These are phyloP conservation scores for Botrytis elliptica DNA, from an alignment of 2,329 filamentous ascomycete genomes.

Conservation along the genomic window DNA sequence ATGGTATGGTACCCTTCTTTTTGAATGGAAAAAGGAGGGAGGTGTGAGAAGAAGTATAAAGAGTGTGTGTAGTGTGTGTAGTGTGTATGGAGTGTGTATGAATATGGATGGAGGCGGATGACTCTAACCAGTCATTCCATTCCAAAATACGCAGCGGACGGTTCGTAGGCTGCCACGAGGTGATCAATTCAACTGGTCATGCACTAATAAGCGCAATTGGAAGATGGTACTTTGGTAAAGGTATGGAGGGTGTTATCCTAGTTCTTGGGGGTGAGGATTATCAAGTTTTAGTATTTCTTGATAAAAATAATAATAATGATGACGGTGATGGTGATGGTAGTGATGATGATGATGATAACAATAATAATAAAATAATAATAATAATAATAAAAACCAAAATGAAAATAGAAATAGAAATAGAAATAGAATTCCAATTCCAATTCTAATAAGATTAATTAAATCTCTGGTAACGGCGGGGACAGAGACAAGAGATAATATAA, in stretches of 20 bases:
- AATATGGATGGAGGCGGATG: constrained; percentile 18
- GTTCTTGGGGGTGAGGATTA: background rate
- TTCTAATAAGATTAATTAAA: background rate
- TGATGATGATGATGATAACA: fast-evolving
- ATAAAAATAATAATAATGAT: background rate
- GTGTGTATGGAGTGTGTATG: constrained; percentile 6
- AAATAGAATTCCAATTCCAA: background rate
- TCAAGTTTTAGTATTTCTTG: background rate
- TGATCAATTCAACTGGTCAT: constrained; percentile 22
- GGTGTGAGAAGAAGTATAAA: constrained; percentile 2
- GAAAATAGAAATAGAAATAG: background rate
- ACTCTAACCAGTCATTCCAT: constrained; percentile 20
- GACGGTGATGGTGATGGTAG: background rate
- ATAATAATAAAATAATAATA: background rate
- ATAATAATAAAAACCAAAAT: background rate
- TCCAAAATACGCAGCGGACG: constrained; percentile 12
- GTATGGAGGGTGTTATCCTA: background rate
- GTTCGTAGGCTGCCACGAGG: constrained; percentile 23
- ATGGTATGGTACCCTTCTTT: background rate
- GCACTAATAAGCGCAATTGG: constrained; percentile 22
- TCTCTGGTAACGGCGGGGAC: background rate
- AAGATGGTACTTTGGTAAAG: constrained; percentile 1
- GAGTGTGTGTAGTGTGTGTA: background rate
- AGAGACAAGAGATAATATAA: background rate
- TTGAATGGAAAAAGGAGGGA: background rate